Conservation (phyloP, 352 stramenopile species). For the Discostella stelligera region DNA sequence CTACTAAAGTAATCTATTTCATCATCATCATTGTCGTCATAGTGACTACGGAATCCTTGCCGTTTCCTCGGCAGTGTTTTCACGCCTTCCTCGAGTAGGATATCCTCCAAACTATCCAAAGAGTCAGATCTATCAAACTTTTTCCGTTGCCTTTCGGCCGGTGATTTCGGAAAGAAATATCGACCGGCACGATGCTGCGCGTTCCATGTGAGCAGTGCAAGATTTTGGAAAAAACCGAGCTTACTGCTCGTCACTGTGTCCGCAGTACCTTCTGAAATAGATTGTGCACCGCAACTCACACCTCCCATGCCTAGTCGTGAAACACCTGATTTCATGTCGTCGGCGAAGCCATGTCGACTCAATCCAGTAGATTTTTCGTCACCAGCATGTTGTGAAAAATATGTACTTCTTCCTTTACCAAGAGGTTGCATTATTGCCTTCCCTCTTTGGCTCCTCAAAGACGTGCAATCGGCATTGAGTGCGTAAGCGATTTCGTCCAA, state of each 20-base stretch:
- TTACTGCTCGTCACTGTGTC: constrained; percentile 18
- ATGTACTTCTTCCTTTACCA: constrained; percentile 1
- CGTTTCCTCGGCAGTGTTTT: constrained; percentile 15
- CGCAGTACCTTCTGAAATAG: constrained; percentile 12
- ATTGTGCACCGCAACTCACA: constrained; percentile 23
- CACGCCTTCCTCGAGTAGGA: constrained; percentile 39
- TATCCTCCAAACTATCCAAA: constrained; percentile 34
- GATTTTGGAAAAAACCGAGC: constrained; percentile 13
- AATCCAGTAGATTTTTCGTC: constrained; percentile 31
- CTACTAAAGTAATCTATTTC: constrained; percentile 58
- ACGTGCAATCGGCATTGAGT: constrained; percentile 29
- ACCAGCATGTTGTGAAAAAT: not conserved
- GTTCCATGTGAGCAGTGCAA: constrained; percentile 29
- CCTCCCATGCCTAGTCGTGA: constrained; percentile 44
- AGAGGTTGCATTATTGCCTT: not conserved
- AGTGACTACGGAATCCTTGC: not conserved
- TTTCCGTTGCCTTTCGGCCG: constrained; percentile 27
- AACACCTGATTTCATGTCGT: constrained; percentile 29
- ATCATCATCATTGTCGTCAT: constrained; percentile 24
- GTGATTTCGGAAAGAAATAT: constrained; percentile 42
- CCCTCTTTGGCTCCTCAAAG: not conserved
- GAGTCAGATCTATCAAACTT: constrained; percentile 50
- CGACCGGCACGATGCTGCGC: constrained; percentile 22
- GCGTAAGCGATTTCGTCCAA: constrained; percentile 50
- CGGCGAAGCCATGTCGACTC: constrained; percentile 4